phyloP scores from a whole-genome alignment of 306 rosid genomes.

The Leucaena leucocephala region DNA sequence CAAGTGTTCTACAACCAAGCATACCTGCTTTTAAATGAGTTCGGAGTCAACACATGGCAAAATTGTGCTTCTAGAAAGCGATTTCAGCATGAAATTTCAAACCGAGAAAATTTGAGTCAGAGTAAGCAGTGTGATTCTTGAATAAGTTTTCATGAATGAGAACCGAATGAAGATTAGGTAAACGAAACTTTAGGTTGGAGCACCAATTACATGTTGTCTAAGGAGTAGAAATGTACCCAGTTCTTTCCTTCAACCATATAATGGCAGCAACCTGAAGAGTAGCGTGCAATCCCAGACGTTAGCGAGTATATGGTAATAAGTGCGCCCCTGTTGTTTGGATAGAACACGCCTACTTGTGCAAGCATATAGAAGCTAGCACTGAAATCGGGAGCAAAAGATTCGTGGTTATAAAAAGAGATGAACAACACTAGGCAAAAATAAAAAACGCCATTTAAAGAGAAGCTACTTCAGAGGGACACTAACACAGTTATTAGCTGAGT shows the following conservation, averaged over 20 bases:
- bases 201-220: slow-evolving; percentile 18
- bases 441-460: neutral
- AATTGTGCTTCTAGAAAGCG: too few species aligned
- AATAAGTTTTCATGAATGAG: neutral
- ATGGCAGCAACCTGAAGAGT: slow-evolving; percentile 56
- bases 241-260: slow-evolving; percentile 54
- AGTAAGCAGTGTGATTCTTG: too few species aligned
- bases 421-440: slow-evolving; percentile 19
- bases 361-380: slow-evolving; percentile 56
- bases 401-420: slow-evolving; percentile 21
- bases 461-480: too few species aligned
- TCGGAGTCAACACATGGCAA: neutral
- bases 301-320: slow-evolving; percentile 50
- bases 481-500: slow-evolving; percentile 53
- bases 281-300: slow-evolving; percentile 55
- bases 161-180: slow-evolving; percentile 15
- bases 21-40: too few species aligned
- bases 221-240: slow-evolving; percentile 44
- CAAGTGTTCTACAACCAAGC: too few species aligned
- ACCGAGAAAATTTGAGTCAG: too few species aligned
- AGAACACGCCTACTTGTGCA: slow-evolving; percentile 57
- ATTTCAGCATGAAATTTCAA: too few species aligned
- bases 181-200: slow-evolving; percentile 12
- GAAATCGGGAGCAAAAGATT: slow-evolving; percentile 35
- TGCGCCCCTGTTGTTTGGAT: slow-evolving; percentile 63